A percentile compares a stretch with the other conserved stretches of the same genome.
phyloP scores from a whole-genome alignment of 345 rosid species.

The Populus nigra region DNA sequence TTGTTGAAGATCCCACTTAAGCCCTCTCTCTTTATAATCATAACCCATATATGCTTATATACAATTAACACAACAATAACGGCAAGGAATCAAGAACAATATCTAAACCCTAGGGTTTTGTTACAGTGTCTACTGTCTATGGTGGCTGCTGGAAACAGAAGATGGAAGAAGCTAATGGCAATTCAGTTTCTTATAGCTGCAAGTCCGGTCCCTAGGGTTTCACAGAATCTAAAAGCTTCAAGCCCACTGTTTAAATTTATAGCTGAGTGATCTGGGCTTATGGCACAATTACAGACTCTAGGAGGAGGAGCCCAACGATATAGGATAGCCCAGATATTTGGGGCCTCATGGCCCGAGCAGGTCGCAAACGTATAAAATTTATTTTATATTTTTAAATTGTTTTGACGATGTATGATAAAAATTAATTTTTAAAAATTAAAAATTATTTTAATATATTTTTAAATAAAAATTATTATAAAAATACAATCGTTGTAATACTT shows the following conservation, averaged over 20 bases:
- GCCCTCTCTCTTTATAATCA: constrained; percentile 66
- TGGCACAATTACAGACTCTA: neutral
- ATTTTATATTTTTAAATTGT: too few relatives aligned
- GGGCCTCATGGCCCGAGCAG: neutral
- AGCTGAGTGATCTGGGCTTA: neutral
- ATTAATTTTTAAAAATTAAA: too few relatives aligned
- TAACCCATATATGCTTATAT: constrained; percentile 21
- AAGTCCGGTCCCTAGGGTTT: neutral
- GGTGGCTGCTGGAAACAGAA: neutral
- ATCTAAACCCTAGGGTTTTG: neutral
- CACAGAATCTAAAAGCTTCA: neutral
- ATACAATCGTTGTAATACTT: too few relatives aligned
- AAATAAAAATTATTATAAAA: too few relatives aligned
- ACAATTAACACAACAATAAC: too few relatives aligned
- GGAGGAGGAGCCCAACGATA: neutral
- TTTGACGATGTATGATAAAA: too few relatives aligned
- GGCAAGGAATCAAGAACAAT: neutral
- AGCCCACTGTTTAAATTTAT: neutral
- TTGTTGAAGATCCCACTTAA: constrained; percentile 40
- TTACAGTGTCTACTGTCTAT: neutral
- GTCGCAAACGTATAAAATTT: neutral
- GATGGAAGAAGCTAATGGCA: rapidly evolving
- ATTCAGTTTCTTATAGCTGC: neutral
- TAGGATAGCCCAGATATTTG: neutral
- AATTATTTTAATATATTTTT: too few relatives aligned